phyloP scores from a whole-genome alignment of 2,329 filamentous ascomycete species.

The Hypoxylon sp. region DNA sequence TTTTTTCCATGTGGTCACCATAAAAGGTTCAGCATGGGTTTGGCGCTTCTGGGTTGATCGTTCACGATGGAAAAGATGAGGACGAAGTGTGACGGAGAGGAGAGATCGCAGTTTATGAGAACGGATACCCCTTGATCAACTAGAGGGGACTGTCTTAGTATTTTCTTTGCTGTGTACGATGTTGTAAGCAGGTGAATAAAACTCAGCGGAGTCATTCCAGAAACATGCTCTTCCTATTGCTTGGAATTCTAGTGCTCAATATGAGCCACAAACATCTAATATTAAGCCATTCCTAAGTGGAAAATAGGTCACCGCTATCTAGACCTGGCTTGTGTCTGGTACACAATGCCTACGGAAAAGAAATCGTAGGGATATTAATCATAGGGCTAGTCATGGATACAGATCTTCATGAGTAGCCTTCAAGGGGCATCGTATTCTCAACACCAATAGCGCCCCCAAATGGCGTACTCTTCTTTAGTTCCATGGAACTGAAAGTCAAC shows the following conservation, averaged over 20 bases:
- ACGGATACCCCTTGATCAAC: slow-evolving; percentile 31
- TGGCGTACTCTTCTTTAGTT: slow-evolving; percentile 73
- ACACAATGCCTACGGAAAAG: neutral
- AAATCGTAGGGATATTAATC: neutral
- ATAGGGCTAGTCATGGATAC: neutral
- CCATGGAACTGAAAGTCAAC: slow-evolving; percentile 84
- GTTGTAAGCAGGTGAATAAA: slow-evolving; percentile 18
- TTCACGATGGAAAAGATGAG: slow-evolving; percentile 6
- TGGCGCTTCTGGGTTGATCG: slow-evolving; percentile 33
- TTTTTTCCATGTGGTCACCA: slow-evolving; percentile 20
- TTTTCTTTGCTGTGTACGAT: slow-evolving; percentile 38
- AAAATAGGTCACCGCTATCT: neutral
- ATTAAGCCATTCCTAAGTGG: neutral
- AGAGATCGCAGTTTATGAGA: slow-evolving; percentile 16
- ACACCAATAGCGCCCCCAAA: slow-evolving; percentile 86
- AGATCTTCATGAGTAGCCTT: neutral
- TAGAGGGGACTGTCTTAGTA: slow-evolving; percentile 10
- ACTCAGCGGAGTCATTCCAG: slow-evolving; percentile 15
- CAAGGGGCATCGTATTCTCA: slow-evolving; percentile 55
- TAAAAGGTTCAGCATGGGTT: slow-evolving; percentile 39
- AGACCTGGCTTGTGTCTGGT: neutral
- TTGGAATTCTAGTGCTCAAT: too few species aligned
- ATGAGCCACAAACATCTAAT: neutral
- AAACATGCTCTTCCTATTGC: neutral
- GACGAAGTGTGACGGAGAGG: slow-evolving; percentile 4